Conservation (phyloP, 495 filamentous ascomycete species). For the Trichoderma virens region DNA sequence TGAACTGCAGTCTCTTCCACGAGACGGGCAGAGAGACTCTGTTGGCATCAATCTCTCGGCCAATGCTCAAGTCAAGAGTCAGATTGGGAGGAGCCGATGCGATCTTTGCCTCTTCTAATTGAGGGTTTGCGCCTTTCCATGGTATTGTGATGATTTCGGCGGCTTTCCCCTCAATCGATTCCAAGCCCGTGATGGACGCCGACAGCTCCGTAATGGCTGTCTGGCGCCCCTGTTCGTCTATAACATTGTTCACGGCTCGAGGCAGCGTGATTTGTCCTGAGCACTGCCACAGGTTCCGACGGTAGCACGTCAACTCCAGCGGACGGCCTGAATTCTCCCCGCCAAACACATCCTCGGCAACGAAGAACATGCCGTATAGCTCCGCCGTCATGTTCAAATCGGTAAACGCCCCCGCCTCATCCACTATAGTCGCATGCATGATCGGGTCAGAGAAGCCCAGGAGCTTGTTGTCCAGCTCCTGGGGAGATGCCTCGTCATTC, state of each 20-base stretch:
- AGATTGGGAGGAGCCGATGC: conserved; percentile 47
- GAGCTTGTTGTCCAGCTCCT: conserved; percentile 36
- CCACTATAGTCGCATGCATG: conserved; percentile 54
- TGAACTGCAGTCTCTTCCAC: conserved; percentile 89
- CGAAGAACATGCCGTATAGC: conserved; percentile 91
- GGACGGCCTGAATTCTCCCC: conserved; percentile 46
- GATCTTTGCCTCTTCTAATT: conserved; percentile 40
- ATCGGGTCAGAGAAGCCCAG: conserved; percentile 68
- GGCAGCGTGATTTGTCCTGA: conserved; percentile 74
- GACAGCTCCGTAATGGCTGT: conserved; percentile 67
- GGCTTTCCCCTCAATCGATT: conserved; percentile 79
- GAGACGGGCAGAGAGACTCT: conserved; percentile 70
- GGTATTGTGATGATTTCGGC: conserved; percentile 91
- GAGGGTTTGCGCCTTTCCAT: conserved; percentile 72
- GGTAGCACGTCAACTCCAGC: conserved; percentile 84
- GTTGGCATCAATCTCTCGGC: conserved; percentile 62
- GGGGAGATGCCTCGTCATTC: conserved; percentile 31
- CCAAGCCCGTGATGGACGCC: conserved; percentile 75
- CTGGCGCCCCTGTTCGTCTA: conserved; percentile 71
- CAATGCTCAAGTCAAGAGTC: conserved; percentile 63
- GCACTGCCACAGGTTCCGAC: conserved; percentile 84
- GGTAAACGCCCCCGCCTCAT: conserved; percentile 27
- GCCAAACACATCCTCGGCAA: conserved; percentile 64
- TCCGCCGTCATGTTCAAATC: conserved; percentile 69
- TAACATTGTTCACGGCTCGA: conserved; percentile 59